These are phyloP conservation scores for Globisporangium cystogenes DNA, from an alignment of 352 stramenopile species.

Conservation along the genomic window DNA sequence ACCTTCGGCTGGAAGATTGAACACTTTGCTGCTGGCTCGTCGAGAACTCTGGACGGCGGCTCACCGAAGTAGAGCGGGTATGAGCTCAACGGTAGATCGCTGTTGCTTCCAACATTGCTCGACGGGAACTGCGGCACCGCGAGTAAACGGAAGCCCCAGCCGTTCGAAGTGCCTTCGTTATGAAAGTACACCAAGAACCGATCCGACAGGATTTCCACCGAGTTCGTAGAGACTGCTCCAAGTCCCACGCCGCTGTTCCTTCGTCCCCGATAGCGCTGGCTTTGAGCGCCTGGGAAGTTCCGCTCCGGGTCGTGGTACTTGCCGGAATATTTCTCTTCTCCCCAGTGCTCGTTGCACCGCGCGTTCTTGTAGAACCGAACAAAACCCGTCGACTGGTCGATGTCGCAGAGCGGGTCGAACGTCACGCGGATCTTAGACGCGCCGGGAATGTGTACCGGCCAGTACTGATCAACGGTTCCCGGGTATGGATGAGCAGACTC, in stretches of 20 bases:
- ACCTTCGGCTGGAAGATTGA: constrained; percentile 58
- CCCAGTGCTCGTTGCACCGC: constrained; percentile 62
- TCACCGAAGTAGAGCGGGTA: constrained; percentile 75
- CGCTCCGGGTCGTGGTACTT: constrained; percentile 68
- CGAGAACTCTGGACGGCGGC: constrained; percentile 35
- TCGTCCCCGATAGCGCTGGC: constrained; percentile 35
- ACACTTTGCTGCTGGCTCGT: constrained; percentile 48
- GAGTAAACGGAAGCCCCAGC: constrained; percentile 66
- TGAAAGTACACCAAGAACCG: constrained; percentile 74
- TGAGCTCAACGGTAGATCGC: constrained; percentile 24
- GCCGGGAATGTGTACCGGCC: constrained; percentile 62
- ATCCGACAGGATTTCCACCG: constrained; percentile 63
- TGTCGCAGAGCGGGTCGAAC: constrained; percentile 68
- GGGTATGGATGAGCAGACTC: constrained; percentile 55
- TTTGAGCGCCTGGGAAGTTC: constrained; percentile 70
- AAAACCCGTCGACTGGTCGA: constrained; percentile 52
- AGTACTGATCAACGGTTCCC: constrained; percentile 57
- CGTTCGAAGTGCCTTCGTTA: constrained; percentile 38
- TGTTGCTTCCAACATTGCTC: background rate
- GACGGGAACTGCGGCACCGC: constrained; percentile 40
- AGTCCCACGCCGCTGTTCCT: constrained; percentile 14
- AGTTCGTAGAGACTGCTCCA: constrained; percentile 6
- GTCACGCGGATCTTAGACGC: constrained; percentile 65
- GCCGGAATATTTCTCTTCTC: constrained; percentile 62
- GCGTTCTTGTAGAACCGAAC: constrained; percentile 72